Evolutionary conservation across 352 stramenopile species (phyloP), one percentile per base, ranked within the genome.

Genomic region (Hyphochytrium catenoides): DNA sequence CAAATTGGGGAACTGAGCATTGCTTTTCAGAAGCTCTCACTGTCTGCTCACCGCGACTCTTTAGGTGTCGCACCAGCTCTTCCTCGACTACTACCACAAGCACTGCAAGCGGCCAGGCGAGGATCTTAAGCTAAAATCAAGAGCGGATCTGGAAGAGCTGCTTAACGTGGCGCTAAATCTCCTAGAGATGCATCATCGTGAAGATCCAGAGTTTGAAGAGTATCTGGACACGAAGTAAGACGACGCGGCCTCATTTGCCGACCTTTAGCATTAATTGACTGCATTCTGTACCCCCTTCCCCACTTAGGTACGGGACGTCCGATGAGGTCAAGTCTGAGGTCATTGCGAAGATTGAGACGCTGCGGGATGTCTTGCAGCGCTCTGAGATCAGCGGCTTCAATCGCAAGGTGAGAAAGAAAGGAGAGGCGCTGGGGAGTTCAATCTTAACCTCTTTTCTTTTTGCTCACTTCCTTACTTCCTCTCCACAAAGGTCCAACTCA

Each of bases 301-400:
- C n/a, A n/a, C n/a, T n/a, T n/a, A n/a, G n/a, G n/a, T n/a, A 43
- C 30, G 74, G 58, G 29, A 53, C 50, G 1, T 65, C 76, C 41
- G 65, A 79, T 34, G 41, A 62, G 4, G 64, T 57, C 17, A 68
- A 85, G 31, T 59, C 59, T 18, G 39, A 46, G 14, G 23, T 41
- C 24, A 57, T 85, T 11, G 75, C 82, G 39, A 68, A 68, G 6
- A 78, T 78, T 28, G 63, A 62, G 15, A 85, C 70, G 1, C 34
- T 97, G 22, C 66, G 84, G 8, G 87, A 96, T 45, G 83, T 98
- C 22, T 52, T 98, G 8, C 72, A 96, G 44, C 69, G 91, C 25
- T 95, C 87, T 69, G 86, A 91, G 37, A 81, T 96, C 35, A 59
- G 65, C 18, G 86, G 86, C 12, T 91, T 97, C 41, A 99, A 98